Evolutionary conservation across 108 stramenopile species (phyloP), one percentile per base, ranked within the genome.

Genomic region (Aurantiochytrium sp.): DNA sequence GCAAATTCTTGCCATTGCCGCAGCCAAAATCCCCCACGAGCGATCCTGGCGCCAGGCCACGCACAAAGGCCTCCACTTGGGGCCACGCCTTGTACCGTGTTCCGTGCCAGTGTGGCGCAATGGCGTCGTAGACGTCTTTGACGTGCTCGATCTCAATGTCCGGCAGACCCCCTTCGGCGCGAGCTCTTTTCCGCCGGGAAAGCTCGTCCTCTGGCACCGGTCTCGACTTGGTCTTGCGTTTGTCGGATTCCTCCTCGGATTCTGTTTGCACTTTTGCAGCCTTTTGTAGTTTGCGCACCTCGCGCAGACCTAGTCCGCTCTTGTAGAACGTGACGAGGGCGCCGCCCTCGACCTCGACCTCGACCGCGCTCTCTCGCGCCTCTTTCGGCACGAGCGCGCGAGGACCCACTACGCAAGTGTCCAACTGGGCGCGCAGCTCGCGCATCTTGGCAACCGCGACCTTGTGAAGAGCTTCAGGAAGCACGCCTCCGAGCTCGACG

Each of bases 81-180:
- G 97, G 97, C 99, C 99, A 99, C 21, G 97, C 94, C 92, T 96
- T 97, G 51, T 97, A 97, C 72, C 99, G 93, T 4, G 99, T 99
- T 87, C 97, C 97, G 88, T 97, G 96, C 97, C 97, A 97, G 92
- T 99, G 98, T 12, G 96, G 96, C 14, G 99, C 98, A 88, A 98
- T 97, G 44, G 97, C 97, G 92, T 98, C 96, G 72, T 99, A 99
- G 0, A 99, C 97, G 14, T 90, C 64, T 28, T 88, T 69, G 1
- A 99, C 99, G 90, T 98, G 97, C 88, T 96, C 93, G 89, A 93
- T 87, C 92, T 98, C 99, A 6, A 96, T 96, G 4, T 58, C 92
- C 5, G 97, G 97, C 19, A 97, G 97, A 18, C 89, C 88, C n/a
- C 29, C 35, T 25, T 23, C 29, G 21, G 23, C 45, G 45, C 51